Percentiles rank a stretch among this genome's conserved stretches.
These are phyloP conservation scores for Volutella citrinella DNA, from an alignment of 2,329 filamentous ascomycete genomes.

Conservation along the genomic window DNA sequence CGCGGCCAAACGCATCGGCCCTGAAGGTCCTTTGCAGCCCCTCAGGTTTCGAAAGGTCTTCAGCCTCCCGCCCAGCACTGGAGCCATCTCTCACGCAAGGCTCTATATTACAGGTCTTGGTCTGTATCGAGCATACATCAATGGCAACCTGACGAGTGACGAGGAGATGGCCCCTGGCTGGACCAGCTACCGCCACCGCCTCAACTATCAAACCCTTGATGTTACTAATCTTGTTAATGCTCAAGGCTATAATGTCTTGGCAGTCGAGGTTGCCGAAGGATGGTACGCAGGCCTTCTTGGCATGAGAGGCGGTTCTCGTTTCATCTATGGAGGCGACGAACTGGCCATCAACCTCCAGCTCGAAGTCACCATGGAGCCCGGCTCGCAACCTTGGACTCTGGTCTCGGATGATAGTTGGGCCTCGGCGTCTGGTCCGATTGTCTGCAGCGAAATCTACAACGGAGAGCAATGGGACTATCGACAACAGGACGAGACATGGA, in stretches of 20 bases:
- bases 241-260: slow-evolving; percentile 30
- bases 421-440: slow-evolving; percentile 28
- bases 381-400: not conserved
- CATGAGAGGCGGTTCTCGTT: not conserved
- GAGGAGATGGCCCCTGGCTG: slow-evolving; percentile 45
- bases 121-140: slow-evolving; percentile 42
- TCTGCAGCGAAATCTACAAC: slow-evolving; percentile 44
- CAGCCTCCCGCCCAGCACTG: slow-evolving; percentile 17
- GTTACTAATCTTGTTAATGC: slow-evolving; percentile 37
- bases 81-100: slow-evolving; percentile 25
- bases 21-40: no score
- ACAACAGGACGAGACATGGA: no score
- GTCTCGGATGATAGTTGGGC: slow-evolving; percentile 37
- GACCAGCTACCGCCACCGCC: slow-evolving; percentile 44
- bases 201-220: slow-evolving; percentile 49
- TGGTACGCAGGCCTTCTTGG: slow-evolving; percentile 40
- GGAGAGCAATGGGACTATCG: slow-evolving; percentile 53
- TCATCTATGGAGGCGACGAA: slow-evolving; percentile 8
- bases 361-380: slow-evolving; percentile 1
- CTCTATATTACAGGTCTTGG: slow-evolving; percentile 43
- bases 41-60: not conserved
- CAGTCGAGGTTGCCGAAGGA: slow-evolving; percentile 41
- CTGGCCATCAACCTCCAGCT: slow-evolving; percentile 8
- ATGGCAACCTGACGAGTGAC: slow-evolving; percentile 36
- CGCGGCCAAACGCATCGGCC: no score